Base-by-base conservation (phyloP, 2,329 filamentous ascomycete genomes). In the Sclerotinia sclerotiorum region DNA sequence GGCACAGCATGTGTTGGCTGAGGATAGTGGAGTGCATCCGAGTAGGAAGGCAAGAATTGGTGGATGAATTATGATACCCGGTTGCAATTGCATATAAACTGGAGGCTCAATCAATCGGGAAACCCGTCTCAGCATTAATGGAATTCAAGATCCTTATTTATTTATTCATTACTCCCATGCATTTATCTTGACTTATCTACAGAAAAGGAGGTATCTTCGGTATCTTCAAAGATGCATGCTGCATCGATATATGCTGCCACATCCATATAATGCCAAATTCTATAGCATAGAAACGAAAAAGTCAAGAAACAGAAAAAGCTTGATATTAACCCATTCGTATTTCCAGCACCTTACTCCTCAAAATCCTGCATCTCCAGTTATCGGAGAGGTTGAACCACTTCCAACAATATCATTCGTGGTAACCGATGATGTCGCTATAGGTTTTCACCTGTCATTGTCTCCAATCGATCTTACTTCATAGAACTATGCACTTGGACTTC, bases 401-500 rank as follows among this genome's bases (percentile, higher is more conserved):
- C 44, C 44, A 62, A 62, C 29, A 44, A 62, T 17, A 49, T 49
- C 39, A 62, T 48, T 39, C n/a, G 39, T 42, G 13, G 55, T 39
- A 24, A 57, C 17, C 35, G 6, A 52, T 13, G 17, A 55, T 21
- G n/a, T 29, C 6, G 39, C 64, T 49, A 39, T 44, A 27, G 39
- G n/a, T 57, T 13, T 49, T 57, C 49, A 39, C 24, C 48, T 60
- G 44, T 60, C n/a, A 21, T 48, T 27, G 19, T 52, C 39, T 27
- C 27, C 21, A 19, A 8, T 46, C n/a, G 19, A 21, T 58, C 19
- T 57, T 52, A 48, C 55, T 70, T 74, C 72, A 92, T 79, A 92
- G 84, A 76, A 92, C 88, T 58, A 84, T 85, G 82, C 90, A 92
- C 82, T 90, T 90, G 73, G 82, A 81, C 79, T 86, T 86, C 82